A percentile compares a stretch with the other conserved stretches of the same genome.
These are phyloP conservation scores for Aspergillus sclerotialis DNA, from an alignment of 2,329 filamentous ascomycete species.

Conservation along the genomic window DNA sequence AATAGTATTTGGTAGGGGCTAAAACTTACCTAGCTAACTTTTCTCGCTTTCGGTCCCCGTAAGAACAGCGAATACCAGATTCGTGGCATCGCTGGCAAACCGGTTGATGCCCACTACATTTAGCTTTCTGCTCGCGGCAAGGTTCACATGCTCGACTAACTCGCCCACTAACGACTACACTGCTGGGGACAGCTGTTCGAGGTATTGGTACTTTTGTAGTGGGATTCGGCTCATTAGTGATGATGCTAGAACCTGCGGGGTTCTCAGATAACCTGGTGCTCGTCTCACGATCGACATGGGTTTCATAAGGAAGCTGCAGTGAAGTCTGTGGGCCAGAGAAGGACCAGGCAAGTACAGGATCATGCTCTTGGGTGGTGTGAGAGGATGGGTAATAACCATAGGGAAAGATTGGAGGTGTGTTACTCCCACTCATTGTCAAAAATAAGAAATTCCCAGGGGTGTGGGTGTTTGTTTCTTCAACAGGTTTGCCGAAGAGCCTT, in stretches of 20 bases:
- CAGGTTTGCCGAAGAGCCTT: too few species aligned
- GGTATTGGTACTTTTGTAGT: constrained; percentile 27
- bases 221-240: constrained; percentile 9
- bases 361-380: too few species aligned
- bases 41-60: constrained; percentile 39
- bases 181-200: constrained; percentile 15
- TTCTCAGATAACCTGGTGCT: constrained; percentile 8
- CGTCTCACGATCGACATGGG: constrained; percentile 10
- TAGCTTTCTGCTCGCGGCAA: constrained; percentile 40
- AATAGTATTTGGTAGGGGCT: constrained; percentile 1
- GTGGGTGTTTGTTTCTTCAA: too few species aligned
- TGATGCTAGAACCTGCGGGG: constrained; percentile 6
- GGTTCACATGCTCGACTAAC: constrained; percentile 38
- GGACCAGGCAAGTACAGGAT: too few species aligned
- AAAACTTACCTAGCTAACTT: constrained; percentile 33
- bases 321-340: constrained; percentile 13
- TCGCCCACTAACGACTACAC: constrained; percentile 21
- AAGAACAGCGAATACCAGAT: constrained; percentile 33
- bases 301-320: constrained; percentile 9
- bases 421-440: too few species aligned
- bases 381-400: too few species aligned
- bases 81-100: constrained; percentile 38
- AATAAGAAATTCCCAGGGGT: too few species aligned
- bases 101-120: constrained; percentile 40
- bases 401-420: too few species aligned